Base-by-base conservation (phyloP, 805 yeast species). In the Saccharomycopsis synnaedendra region DNA sequence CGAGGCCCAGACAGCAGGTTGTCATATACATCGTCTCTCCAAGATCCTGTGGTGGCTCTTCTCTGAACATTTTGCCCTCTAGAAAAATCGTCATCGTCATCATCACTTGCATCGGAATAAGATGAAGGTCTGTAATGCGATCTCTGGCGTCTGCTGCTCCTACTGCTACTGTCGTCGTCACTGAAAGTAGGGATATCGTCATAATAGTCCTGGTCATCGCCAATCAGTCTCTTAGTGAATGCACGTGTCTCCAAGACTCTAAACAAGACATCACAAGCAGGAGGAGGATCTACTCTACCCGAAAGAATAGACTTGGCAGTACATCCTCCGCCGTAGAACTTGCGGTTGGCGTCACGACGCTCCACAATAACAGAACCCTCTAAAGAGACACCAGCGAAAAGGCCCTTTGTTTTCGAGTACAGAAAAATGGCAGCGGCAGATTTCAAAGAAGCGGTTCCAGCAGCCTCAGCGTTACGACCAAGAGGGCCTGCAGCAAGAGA, bases 301-400 rank as follows among this genome's bases (percentile, higher is more conserved):
- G 82, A 68, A 46, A 90, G 71, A 58, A 90, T 85, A 60, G 73
- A 72, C 63, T 85, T 78, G n/a, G 97, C 95, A 51, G 93, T 88
- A 63, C 95, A 84, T 55, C 75, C 78, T 56, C 72, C 74, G 37
- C 98, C 97, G 61, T 90, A 90, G 61, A 90, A 90, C 66, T 90
- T 90, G 60, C 96, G 74, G 65, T 90, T 90, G 31, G 97, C 96
- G 58, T 93, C 97, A 66, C 97, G 78, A 69, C 98, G 83, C 66
- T 93, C 98, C n/a, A 93, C 73, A 50, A 93, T 78, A 10, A 90
- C 95, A 1, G 97, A 88, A 32, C 98, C 98, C 67, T 90, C 98
- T 45, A 90, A 74, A 1, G 97, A 90, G 19, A 90, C 94, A 60
- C 98, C 98, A 0, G 98, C 98, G 67, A 86, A 90, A 44, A 93